Evolutionary conservation across 192 early-diverging fungal species (phyloP), one percentile per base, ranked within the genome.

Genomic region (Coemansia sp.): DNA sequence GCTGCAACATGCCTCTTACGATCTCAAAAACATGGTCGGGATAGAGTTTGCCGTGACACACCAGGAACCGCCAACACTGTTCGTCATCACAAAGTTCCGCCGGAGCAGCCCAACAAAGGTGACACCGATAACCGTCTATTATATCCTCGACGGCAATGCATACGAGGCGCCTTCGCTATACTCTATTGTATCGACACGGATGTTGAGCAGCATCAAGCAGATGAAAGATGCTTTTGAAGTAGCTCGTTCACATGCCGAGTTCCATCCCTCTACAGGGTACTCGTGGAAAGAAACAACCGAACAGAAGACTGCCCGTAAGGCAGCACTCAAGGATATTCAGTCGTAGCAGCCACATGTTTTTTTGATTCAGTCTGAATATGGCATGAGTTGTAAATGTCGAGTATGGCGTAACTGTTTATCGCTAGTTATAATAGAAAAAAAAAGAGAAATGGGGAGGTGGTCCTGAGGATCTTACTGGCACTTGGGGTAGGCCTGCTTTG

Each of bases 131-230:
- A 31, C 58, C 10, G 59, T 66, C 3, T 73, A 84, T 62, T 89
- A 89, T 48, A 80, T 89, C 12, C 56, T 79, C 28, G 79, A 83
- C 21, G 80, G 82, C 2, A 85, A 85, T 38, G 76, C 87, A 6
- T 89, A 84, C 47, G 83, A 86, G 56, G 81, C 84, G 25, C 87
- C 87, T 3, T 76, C 78, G 13, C 58, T 89, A 12, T 79, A 87
- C 31, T 83, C 85, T 0, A 71, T 89, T 14, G 65, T 89, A 23
- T 78, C 79, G 2, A 82, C 80, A 36, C 68, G 87, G 1, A 57
- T 89, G 54, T 76, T 88, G 64, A 73, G 76, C 46, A 73, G 69
- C 28, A 50, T 73, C 16, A 73, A 69, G 38, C 43, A 61, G 2
- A 53, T 69, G 4, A 46, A 64, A 10, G 47, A 56, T 14, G 73